Conservation (phyloP, 208 protist genomes). For the Herpetomonas tarakana region DNA sequence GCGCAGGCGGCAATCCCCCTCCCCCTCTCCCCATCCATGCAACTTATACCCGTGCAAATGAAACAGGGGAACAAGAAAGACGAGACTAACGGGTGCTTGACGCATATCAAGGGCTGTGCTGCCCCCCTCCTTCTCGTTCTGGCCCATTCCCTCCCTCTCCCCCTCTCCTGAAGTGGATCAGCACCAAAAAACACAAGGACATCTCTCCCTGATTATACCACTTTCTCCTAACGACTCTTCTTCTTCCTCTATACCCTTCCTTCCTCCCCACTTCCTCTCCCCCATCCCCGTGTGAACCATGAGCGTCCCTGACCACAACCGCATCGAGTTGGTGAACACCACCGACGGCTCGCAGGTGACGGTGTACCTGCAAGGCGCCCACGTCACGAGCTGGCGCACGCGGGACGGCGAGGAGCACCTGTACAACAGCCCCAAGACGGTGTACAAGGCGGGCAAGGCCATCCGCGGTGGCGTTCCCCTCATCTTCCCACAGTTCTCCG, state of each 20-base stretch:
- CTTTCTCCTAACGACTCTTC: no score
- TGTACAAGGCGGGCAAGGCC: slow-evolving; percentile 39
- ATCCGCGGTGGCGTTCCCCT: slow-evolving; percentile 70
- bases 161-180: no score
- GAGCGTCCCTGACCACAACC: slow-evolving; percentile 1
- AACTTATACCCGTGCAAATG: neutral
- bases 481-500: slow-evolving; percentile 63
- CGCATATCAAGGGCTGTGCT: no score
- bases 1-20: no score
- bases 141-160: no score
- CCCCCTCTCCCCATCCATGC: neutral
- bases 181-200: no score
- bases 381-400: slow-evolving; percentile 54
- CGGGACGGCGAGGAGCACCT: slow-evolving; percentile 37
- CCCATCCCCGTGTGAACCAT: no score
- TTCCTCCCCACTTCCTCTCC: no score
- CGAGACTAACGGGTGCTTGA: no score
- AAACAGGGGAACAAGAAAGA: no score
- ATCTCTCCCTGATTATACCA: no score
- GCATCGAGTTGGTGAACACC: slow-evolving; percentile 6
- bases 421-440: slow-evolving; percentile 46
- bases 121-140: no score
- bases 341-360: slow-evolving; percentile 40
- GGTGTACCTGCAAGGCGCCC: slow-evolving; percentile 52
- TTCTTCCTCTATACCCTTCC: neutral